phyloP scores from a whole-genome alignment of 2,329 filamentous ascomycete species.

The Microdochium paspali region DNA sequence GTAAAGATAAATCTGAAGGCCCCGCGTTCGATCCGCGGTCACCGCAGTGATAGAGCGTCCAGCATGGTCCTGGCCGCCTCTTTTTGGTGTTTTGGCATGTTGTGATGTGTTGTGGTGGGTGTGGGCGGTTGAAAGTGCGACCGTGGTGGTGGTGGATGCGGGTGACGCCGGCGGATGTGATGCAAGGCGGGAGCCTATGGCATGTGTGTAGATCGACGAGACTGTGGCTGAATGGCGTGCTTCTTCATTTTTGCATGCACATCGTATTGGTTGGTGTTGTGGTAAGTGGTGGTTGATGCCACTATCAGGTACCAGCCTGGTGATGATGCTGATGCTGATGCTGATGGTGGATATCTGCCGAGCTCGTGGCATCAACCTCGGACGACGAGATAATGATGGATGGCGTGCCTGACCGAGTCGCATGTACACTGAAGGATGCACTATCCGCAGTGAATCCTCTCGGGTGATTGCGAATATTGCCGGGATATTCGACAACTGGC shows the following conservation, averaged over 20 bases:
- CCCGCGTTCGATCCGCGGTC: neutral
- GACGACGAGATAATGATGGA: slow-evolving; percentile 10
- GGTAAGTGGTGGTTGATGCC: too few species aligned
- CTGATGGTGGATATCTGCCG: too few species aligned
- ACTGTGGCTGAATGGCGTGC: too few species aligned
- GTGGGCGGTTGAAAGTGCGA: neutral
- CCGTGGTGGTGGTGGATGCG: neutral
- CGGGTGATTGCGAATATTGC: slow-evolving; percentile 6
- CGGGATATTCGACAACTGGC: slow-evolving; percentile 10
- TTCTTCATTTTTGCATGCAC: too few species aligned
- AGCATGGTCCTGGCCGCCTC: neutral
- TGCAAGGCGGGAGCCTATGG: too few species aligned
- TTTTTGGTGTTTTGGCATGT: neutral
- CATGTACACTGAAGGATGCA: too few species aligned
- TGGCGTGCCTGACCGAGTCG: neutral
- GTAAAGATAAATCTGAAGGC: neutral
- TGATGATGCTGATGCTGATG: too few species aligned
- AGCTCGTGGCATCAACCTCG: neutral
- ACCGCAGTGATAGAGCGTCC: neutral
- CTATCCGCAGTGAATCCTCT: too few species aligned
- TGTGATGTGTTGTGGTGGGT: neutral
- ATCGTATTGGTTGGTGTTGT: too few species aligned
- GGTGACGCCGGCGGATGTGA: too few species aligned
- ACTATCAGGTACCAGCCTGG: too few species aligned
- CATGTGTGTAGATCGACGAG: too few species aligned